phyloP scores from a whole-genome alignment of 2,329 filamentous ascomycete species.

The Purpureocillium lavendulum region DNA sequence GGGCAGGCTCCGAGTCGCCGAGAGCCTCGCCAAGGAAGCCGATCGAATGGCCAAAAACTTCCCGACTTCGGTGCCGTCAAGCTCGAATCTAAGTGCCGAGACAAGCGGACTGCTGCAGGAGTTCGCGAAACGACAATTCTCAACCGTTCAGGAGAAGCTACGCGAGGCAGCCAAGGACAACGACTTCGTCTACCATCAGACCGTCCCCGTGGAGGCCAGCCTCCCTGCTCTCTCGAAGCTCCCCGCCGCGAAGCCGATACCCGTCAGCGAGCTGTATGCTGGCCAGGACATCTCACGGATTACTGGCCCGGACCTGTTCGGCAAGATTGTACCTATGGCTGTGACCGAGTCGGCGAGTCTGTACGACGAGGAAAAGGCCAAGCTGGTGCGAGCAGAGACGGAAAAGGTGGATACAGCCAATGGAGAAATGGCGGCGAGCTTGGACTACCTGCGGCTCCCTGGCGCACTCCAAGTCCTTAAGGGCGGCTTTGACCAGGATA shows the following conservation, averaged over 20 bases:
- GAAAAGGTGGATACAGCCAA: constrained; percentile 90
- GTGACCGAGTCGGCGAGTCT: constrained; percentile 95
- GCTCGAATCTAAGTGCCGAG: constrained; percentile 76
- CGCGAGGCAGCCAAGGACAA: constrained; percentile 79
- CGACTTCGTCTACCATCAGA: constrained; percentile 96
- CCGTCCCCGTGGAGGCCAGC: constrained; percentile 76
- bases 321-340: constrained; percentile 90
- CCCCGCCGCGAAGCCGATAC: constrained; percentile 92
- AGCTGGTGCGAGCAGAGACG: constrained; percentile 85
- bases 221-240: constrained; percentile 79
- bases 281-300: constrained; percentile 96
- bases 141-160: constrained; percentile 74
- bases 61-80: constrained; percentile 68
- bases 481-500: constrained; percentile 83
- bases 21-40: constrained; percentile 70
- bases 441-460: constrained; percentile 88
- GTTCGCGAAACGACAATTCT: constrained; percentile 72
- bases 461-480: constrained; percentile 86
- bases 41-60: constrained; percentile 69
- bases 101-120: constrained; percentile 68
- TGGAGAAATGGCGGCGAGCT: constrained; percentile 87
- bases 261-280: constrained; percentile 91
- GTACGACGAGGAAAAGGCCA: constrained; percentile 98
- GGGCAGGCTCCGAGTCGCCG: constrained; percentile 72
- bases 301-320: constrained; percentile 92